phyloP scores from a whole-genome alignment of 179 eudicot species.

The Drosera spatulata region DNA sequence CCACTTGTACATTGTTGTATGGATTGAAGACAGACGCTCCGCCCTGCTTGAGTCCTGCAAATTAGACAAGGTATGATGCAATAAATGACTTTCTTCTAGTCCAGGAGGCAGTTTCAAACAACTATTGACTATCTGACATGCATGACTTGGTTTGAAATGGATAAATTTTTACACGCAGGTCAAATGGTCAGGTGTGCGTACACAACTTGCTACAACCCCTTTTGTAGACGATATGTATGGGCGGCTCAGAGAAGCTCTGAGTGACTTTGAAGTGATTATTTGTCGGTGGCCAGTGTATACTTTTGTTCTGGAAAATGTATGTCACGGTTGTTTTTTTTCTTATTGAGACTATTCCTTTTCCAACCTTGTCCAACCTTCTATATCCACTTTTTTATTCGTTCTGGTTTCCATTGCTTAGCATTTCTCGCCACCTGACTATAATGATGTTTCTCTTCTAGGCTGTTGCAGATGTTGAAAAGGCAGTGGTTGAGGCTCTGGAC shows the following conservation, averaged over 20 bases:
- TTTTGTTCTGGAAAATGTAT: slow-evolving; percentile 72
- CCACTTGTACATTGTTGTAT: slow-evolving; percentile 78
- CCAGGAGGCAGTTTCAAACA: too few species aligned
- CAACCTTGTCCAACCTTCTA: background rate
- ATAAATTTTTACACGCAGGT: slow-evolving; percentile 30
- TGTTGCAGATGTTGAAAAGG: slow-evolving; percentile 70
- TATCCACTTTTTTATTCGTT: too few species aligned
- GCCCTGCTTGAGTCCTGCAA: slow-evolving; percentile 88
- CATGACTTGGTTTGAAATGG: background rate
- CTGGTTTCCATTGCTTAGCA: too few species aligned
- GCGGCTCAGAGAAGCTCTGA: slow-evolving; percentile 60
- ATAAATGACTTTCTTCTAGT: background rate
- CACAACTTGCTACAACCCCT: slow-evolving; percentile 82
- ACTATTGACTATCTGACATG: too few species aligned
- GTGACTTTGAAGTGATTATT: slow-evolving; percentile 80
- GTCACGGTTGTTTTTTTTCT: slow-evolving; percentile 1
- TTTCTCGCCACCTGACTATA: too few species aligned
- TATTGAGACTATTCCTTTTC: too few species aligned
- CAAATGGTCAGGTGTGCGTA: slow-evolving; percentile 78
- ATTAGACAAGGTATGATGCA: slow-evolving; percentile 65
- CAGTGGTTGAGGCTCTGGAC: slow-evolving; percentile 60
- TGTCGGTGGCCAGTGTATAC: slow-evolving; percentile 99
- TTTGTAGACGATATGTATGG: slow-evolving; percentile 92
- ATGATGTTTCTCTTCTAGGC: slow-evolving; percentile 23
- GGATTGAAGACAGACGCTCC: slow-evolving; percentile 96